Evolutionary conservation across 495 filamentous ascomycete species (phyloP).

Genomic region (Neurospora tetrasperma): DNA sequence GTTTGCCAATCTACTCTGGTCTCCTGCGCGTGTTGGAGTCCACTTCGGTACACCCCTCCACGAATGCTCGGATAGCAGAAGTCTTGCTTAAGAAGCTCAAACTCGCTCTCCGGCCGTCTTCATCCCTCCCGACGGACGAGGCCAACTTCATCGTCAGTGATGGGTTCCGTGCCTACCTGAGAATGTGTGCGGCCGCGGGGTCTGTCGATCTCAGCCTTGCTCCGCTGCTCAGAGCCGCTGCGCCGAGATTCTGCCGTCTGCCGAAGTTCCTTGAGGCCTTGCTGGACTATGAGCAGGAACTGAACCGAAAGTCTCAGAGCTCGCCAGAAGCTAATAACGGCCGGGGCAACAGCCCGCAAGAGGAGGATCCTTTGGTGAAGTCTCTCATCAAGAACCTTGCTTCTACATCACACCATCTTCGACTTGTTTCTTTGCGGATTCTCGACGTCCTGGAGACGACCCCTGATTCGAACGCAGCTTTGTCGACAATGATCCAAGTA

Average conservation of each 20-base stretch:
- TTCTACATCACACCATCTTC: conserved; percentile 57
- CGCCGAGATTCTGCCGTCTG: conserved; percentile 49
- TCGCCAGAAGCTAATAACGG: conserved; percentile 19
- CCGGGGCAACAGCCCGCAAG: conserved; percentile 26
- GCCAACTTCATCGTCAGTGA: conserved; percentile 47
- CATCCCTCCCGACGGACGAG: conserved; percentile 43
- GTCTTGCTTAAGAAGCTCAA: conserved; percentile 46
- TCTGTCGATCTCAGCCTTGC: conserved; percentile 44
- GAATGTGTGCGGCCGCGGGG: conserved; percentile 37
- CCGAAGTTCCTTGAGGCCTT: conserved; percentile 58
- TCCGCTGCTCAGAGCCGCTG: conserved; percentile 49
- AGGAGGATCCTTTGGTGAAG: conserved; percentile 45
- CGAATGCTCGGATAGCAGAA: conserved; percentile 43
- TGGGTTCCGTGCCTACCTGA: conserved; percentile 44
- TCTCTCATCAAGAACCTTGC: conserved; percentile 61
- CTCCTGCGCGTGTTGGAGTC: conserved; percentile 39
- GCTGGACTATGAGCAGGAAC: conserved; percentile 45
- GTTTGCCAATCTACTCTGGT: conserved; percentile 45
- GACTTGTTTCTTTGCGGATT: conserved; percentile 60
- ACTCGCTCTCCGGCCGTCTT: conserved; percentile 45
- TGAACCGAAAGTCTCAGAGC: conserved; percentile 27
- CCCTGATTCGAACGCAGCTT: conserved; percentile 28
- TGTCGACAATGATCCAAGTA: conserved; percentile 52
- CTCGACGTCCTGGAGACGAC: conserved; percentile 39
- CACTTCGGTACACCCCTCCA: conserved; percentile 42